Base-by-base conservation (phyloP, 192 early-diverging fungal species). In the Neocallimastix lanati region DNA sequence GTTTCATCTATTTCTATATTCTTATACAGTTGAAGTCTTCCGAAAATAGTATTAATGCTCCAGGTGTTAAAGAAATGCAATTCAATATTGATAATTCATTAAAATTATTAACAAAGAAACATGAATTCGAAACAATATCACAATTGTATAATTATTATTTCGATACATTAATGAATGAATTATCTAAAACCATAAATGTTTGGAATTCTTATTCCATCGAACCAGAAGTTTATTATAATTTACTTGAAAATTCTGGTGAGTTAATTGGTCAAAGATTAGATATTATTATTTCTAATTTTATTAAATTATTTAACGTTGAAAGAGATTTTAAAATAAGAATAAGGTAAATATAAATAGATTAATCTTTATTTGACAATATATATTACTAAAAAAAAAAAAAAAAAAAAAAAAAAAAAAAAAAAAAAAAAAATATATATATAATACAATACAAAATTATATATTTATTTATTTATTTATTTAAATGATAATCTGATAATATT, bases 141-240 rank as follows among this genome's bases (percentile, higher is more conserved):
- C 50, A 67, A 67, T 67, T 67, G n/a, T 67, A 67, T 67, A 67
- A 67, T 67, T n/a, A 67, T n/a, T 67, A 67, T n/a, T 67, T 67
- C n/a, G 50, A 67, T 67, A 67, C 50, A 9, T 67, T 67, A 67
- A 67, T 67, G 50, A n/a, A 25, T n/a, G 50, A 67, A 67, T 67
- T 67, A 67, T n/a, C 50, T 7, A 67, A 67, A 27, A 67, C 21
- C n/a, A 67, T 67, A n/a, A 25, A 67, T 67, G 25, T 67, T 78
- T 89, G 88, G 88, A 89, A 83, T 25, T 82, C 82, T 14, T 80
- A 86, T 80, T 86, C 85, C 25, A 77, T 84, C 13, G 87, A 89
- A 38, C 76, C 80, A 25, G 80, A 83, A 2, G 78, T 86, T 28
- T 37, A 87, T 77, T 76, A 83, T 27, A 84, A 80, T 18, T 29